These are phyloP conservation scores for Gastroboletus turbinatus DNA, from an alignment of 1,284 basidiomycete species.

Conservation along the genomic window DNA sequence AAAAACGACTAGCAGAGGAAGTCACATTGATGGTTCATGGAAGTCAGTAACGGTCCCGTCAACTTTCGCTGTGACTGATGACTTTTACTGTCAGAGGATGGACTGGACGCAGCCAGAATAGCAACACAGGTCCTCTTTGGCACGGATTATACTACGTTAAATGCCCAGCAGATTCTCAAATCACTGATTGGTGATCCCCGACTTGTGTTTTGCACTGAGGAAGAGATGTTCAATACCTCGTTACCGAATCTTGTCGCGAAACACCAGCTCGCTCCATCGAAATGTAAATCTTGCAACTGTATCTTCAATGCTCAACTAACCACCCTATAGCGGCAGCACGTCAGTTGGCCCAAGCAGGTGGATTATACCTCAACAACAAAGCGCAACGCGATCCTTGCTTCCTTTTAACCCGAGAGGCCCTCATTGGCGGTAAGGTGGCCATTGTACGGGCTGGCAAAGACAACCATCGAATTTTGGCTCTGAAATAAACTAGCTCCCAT, in stretches of 20 bases:
- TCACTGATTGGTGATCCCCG: constrained; percentile 34
- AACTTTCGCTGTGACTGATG: background rate
- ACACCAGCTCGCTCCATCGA: constrained; percentile 30
- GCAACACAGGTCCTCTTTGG: constrained; percentile 38
- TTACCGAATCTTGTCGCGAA: constrained; percentile 30
- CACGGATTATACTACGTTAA: constrained; percentile 27
- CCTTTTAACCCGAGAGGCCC: constrained; percentile 45
- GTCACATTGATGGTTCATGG: constrained; percentile 88
- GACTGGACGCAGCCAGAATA: constrained; percentile 30
- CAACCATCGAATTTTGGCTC: constrained; percentile 63
- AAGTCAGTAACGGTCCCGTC: constrained; percentile 41
- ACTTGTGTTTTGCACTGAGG: constrained; percentile 31
- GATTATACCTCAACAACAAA: constrained; percentile 54
- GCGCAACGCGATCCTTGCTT: constrained; percentile 44
- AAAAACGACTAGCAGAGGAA: constrained; percentile 81
- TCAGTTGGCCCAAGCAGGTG: constrained; percentile 36
- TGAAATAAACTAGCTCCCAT: constrained; percentile 16
- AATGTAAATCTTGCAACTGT: constrained; percentile 20
- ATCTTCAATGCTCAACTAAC: constrained; percentile 9
- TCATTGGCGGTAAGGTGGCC: constrained; percentile 64
- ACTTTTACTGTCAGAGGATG: constrained; percentile 22
- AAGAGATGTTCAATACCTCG: constrained; percentile 31
- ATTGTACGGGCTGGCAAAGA: constrained; percentile 78
- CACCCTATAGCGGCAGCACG: constrained; percentile 28
- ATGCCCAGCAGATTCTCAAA: constrained; percentile 29